Percentiles rank a stretch among this genome's conserved stretches.
phyloP scores from a whole-genome alignment of 352 stramenopile species.

The Phytophthora nicotianae region DNA sequence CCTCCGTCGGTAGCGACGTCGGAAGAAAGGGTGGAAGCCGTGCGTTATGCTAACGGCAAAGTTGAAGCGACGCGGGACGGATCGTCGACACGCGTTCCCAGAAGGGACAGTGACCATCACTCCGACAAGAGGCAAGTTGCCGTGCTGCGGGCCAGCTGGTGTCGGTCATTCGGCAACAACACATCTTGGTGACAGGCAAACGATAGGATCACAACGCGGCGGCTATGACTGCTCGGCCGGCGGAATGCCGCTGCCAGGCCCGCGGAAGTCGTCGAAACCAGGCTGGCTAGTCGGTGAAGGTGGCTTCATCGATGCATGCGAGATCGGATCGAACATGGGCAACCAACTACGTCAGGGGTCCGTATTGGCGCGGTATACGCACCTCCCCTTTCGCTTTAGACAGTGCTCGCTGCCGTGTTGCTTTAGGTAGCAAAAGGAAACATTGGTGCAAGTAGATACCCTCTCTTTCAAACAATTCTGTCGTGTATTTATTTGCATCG shows the following conservation, averaged over 20 bases:
- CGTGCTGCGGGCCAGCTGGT: slow-evolving; percentile 3
- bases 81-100: slow-evolving; percentile 36
- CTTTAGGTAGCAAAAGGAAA: slow-evolving; percentile 25
- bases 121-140: slow-evolving; percentile 24
- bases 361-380: too few species aligned
- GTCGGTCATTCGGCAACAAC: slow-evolving; percentile 18
- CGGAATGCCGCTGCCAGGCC: slow-evolving; percentile 21
- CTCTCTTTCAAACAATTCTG: slow-evolving; percentile 11
- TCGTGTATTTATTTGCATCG: slow-evolving; percentile 31
- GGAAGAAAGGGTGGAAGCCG: slow-evolving; percentile 38
- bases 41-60: slow-evolving; percentile 46
- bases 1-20: slow-evolving; percentile 14
- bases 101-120: slow-evolving; percentile 45
- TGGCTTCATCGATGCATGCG: slow-evolving; percentile 7
- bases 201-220: slow-evolving; percentile 19
- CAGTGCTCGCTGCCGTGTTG: slow-evolving; percentile 9
- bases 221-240: slow-evolving; percentile 15
- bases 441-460: slow-evolving; percentile 9
- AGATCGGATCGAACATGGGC: slow-evolving; percentile 6
- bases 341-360: slow-evolving; percentile 5
- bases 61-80: slow-evolving; percentile 41
- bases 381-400: slow-evolving; percentile 32
- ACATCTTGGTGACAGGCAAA: slow-evolving; percentile 33
- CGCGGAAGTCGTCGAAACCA: slow-evolving; percentile 8
- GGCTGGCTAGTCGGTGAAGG: slow-evolving; percentile 14